Percentiles rank a stretch among this genome's conserved stretches.
Conservation (phyloP, 352 stramenopile genomes). For the Blastocystis sp. region DNA sequence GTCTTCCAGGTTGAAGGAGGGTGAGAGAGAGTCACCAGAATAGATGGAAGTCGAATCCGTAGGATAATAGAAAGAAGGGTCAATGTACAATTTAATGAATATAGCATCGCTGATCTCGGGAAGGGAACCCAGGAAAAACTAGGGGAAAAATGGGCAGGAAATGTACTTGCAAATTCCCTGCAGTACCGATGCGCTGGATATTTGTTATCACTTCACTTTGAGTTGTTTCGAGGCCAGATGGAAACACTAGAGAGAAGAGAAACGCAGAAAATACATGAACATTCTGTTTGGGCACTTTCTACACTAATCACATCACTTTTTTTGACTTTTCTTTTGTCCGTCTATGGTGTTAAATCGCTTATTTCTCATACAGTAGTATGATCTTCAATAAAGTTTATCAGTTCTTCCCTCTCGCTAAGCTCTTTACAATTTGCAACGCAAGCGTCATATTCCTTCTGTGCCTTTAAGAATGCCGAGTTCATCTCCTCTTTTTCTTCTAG, state of each 20-base stretch:
- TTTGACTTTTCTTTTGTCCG: background rate
- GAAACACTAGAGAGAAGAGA: background rate
- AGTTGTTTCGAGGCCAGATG: background rate
- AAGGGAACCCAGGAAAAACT: background rate
- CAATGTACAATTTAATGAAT: background rate
- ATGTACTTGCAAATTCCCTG: background rate
- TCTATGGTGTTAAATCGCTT: background rate
- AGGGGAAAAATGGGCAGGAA: background rate
- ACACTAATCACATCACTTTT: background rate
- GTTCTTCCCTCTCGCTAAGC: background rate
- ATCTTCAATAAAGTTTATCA: slow-evolving; percentile 20
- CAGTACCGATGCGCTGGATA: background rate
- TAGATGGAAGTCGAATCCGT: background rate
- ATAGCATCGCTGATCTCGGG: background rate
- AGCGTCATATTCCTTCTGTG: background rate
- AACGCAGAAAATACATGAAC: background rate
- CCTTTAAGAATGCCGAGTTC: background rate
- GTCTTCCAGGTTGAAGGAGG: background rate
- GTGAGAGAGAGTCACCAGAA: background rate
- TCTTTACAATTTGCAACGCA: background rate
- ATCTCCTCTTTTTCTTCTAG: background rate
- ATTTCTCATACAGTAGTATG: background rate
- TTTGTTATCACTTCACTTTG: background rate
- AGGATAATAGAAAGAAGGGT: background rate
- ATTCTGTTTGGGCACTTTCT: background rate